A percentile compares a stretch with the other conserved stretches of the same genome.
Evolutionary conservation across 2,329 filamentous ascomycete species (phyloP).

Genomic region (Chaetomium olivaceum): DNA sequence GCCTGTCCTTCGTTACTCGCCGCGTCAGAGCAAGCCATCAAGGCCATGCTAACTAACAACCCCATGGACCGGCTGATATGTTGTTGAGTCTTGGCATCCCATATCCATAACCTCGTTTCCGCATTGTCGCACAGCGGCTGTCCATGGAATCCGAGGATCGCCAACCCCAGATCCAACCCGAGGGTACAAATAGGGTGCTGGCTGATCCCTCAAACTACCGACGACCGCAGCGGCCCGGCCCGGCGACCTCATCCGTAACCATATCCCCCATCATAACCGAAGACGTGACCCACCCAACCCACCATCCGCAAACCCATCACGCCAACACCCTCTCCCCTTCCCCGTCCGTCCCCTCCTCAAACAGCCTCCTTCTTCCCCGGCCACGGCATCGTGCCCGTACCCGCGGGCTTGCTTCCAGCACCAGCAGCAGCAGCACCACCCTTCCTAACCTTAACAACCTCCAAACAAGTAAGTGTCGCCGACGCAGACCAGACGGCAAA

Average conservation of each 20-base stretch:
- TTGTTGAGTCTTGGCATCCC: neutral
- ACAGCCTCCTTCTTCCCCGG: constrained; percentile 19
- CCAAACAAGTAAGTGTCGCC: constrained; percentile 47
- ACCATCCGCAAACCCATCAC: neutral
- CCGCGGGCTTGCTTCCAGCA: constrained; percentile 39
- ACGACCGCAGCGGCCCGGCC: neutral
- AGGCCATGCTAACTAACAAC: constrained; percentile 22
- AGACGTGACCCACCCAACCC: too few species aligned
- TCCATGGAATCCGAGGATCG: neutral
- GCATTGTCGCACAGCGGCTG: neutral
- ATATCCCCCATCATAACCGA: neutral
- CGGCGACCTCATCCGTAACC: neutral
- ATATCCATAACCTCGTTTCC: neutral
- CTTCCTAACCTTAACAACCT: constrained; percentile 47
- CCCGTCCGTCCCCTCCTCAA: neutral
- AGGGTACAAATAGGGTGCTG: constrained; percentile 9
- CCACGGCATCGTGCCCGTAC: neutral
- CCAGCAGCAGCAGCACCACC: constrained; percentile 38
- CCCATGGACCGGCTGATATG: neutral
- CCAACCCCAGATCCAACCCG: neutral
- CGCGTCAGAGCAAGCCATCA: constrained; percentile 28
- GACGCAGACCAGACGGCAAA: constrained; percentile 57
- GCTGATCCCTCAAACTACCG: neutral
- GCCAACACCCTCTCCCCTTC: neutral
- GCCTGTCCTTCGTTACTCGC: constrained; percentile 5